Evolutionary conservation across 2,329 filamentous ascomycete genomes (phyloP).

Genomic region (Lachnellula hyalina): DNA sequence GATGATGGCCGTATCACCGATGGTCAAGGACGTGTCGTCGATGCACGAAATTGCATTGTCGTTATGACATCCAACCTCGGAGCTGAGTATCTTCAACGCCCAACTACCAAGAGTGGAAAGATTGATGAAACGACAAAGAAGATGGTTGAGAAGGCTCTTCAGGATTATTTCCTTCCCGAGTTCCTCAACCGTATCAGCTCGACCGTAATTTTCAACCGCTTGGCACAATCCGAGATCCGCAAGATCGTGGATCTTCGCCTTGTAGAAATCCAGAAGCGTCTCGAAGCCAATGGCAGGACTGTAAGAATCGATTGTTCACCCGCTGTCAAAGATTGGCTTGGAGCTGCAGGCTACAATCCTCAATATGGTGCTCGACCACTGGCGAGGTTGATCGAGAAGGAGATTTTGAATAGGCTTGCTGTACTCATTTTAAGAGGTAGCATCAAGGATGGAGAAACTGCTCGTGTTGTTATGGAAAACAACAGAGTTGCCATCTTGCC

Average conservation of each 20-base stretch:
- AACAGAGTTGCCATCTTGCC: conserved; percentile 75
- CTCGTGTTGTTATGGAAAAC: conserved; percentile 71
- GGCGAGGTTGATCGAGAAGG: conserved; percentile 87
- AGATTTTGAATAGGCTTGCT: conserved; percentile 89
- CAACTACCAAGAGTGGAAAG: conserved; percentile 69
- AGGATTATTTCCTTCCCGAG: conserved; percentile 95
- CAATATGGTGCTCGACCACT: conserved; percentile 91
- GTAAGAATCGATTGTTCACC: conserved; percentile 77
- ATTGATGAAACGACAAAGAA: conserved; percentile 84
- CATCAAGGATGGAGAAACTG: conserved; percentile 79
- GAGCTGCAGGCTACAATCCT: conserved; percentile 85
- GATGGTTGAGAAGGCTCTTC: conserved; percentile 83
- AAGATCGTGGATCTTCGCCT: conserved; percentile 92
- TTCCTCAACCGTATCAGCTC: conserved; percentile 98
- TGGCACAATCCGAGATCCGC: conserved; percentile 83
- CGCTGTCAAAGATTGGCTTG: conserved; percentile 89
- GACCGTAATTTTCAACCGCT: conserved; percentile 96
- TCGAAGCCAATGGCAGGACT: conserved; percentile 79
- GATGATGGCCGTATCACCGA: conserved; percentile 98
- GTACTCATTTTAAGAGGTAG: conserved; percentile 83
- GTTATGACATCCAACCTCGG: conserved; percentile 99
- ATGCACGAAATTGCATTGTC: conserved; percentile 96
- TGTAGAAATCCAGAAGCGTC: conserved; percentile 81
- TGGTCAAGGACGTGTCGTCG: conserved; percentile 89
- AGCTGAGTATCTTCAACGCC: conserved; percentile 84